Evolutionary conservation across 306 rosid species (phyloP).

Genomic region (Purshia tridentata): DNA sequence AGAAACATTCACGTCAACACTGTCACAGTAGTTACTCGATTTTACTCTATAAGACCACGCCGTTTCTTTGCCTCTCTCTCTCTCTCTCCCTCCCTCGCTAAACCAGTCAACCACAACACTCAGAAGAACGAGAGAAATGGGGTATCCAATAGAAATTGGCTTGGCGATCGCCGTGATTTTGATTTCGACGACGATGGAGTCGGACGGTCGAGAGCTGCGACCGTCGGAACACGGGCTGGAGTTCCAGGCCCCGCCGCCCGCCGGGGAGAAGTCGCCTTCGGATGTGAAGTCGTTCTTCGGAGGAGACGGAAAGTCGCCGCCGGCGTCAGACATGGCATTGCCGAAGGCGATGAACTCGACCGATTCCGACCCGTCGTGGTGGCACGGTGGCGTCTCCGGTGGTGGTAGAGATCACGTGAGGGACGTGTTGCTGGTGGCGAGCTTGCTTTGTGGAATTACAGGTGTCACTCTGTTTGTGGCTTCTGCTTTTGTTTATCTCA

Average conservation of each 20-base stretch:
- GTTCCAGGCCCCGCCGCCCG: conserved; percentile 48
- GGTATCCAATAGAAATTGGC: neutral
- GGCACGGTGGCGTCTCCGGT: neutral
- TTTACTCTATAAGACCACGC: neutral
- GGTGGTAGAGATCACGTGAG: conserved; percentile 32
- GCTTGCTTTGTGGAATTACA: conserved; percentile 68
- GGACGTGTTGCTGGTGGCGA: conserved; percentile 50
- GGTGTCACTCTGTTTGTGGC: conserved; percentile 72
- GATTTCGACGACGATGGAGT: conserved; percentile 26
- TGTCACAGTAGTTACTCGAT: neutral
- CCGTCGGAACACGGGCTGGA: conserved; percentile 81
- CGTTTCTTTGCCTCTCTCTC: neutral
- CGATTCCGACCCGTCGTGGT: conserved; percentile 50
- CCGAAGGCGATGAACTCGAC: conserved; percentile 47
- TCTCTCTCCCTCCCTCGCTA: too few species aligned
- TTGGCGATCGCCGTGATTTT: conserved; percentile 10
- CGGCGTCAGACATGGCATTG: conserved; percentile 34
- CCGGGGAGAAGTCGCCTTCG: conserved; percentile 33
- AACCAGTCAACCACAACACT: too few species aligned
- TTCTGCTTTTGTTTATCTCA: conserved; percentile 48
- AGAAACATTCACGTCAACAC: neutral
- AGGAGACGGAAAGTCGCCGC: conserved; percentile 32
- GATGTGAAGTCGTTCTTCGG: conserved; percentile 70
- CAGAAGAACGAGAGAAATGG: conserved; percentile 11
- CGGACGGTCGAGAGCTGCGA: conserved; percentile 58